Percentiles rank a stretch among this genome's conserved stretches.
Conservation (phyloP, 2,329 filamentous ascomycete genomes). For the Claviceps quebecensis region DNA sequence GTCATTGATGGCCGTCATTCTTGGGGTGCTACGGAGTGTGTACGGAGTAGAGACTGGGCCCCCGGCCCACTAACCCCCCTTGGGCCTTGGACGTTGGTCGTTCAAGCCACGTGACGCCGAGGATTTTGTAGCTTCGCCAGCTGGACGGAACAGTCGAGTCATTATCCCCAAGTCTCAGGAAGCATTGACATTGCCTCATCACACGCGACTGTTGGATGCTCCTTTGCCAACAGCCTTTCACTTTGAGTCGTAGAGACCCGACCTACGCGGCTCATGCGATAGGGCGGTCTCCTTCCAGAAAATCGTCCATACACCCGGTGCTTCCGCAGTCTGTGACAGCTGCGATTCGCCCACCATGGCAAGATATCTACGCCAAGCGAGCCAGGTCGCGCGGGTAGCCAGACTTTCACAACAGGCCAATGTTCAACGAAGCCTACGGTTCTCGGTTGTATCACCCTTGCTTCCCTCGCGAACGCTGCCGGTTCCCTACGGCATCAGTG, state of each 20-base stretch:
- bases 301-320: slow-evolving; percentile 16
- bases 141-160: slow-evolving; percentile 9
- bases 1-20: slow-evolving; percentile 1
- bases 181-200: slow-evolving; percentile 5
- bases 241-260: slow-evolving; percentile 7
- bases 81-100: background rate
- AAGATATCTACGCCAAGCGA: slow-evolving; percentile 50
- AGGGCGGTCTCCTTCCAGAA: slow-evolving; percentile 13
- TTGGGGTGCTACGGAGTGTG: background rate
- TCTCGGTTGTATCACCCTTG: slow-evolving; percentile 17
- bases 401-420: slow-evolving; percentile 40
- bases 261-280: slow-evolving; percentile 20
- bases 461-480: slow-evolving; percentile 21
- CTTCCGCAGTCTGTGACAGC: slow-evolving; percentile 20
- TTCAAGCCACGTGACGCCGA: slow-evolving; percentile 16
- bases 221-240: background rate
- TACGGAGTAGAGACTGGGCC: slow-evolving; percentile 1
- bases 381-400: slow-evolving; percentile 49
- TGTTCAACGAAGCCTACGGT: slow-evolving; percentile 30
- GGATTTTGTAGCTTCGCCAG: slow-evolving; percentile 16
- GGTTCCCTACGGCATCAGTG: slow-evolving; percentile 21
- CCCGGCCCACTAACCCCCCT: slow-evolving; percentile 2
- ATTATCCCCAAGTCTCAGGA: slow-evolving; percentile 11
- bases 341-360: slow-evolving; percentile 37
- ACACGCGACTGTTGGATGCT: slow-evolving; percentile 12